Evolutionary conservation across 179 eudicot species (phyloP).

Genomic region (Kewa caespitosa): DNA sequence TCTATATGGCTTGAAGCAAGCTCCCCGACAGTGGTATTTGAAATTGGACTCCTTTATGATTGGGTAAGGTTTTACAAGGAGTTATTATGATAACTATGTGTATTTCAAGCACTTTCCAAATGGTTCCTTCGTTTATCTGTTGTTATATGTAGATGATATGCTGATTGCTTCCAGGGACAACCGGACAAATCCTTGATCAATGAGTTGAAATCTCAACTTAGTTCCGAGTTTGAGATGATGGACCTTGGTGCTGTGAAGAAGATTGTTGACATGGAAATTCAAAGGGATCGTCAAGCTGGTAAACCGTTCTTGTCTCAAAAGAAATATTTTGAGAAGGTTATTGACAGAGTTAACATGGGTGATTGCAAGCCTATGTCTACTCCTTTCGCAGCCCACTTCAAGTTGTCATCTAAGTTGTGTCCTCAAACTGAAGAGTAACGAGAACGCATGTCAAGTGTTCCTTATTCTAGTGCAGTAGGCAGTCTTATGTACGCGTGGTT

Average conservation of each 20-base stretch:
- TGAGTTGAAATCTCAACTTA: too few species aligned
- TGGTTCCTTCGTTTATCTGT: too few species aligned
- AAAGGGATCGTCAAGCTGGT: not conserved
- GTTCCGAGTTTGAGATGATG: too few species aligned
- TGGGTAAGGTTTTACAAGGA: too few species aligned
- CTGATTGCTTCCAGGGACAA: too few species aligned
- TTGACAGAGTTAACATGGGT: not conserved
- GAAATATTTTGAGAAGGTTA: not conserved
- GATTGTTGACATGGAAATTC: not conserved
- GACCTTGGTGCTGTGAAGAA: not conserved
- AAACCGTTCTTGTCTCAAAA: not conserved
- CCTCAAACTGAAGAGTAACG: too few species aligned
- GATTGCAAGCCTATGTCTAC: not conserved
- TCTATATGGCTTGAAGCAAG: not conserved
- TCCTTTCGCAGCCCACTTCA: not conserved
- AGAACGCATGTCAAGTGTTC: not conserved
- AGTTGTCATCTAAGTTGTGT: constrained; percentile 3
- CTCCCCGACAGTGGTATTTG: not conserved
- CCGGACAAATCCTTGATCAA: too few species aligned
- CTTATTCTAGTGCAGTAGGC: not conserved
- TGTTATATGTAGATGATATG: too few species aligned
- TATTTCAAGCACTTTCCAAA: not conserved
- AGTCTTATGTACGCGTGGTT: not conserved
- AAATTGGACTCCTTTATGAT: too few species aligned
- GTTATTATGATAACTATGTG: not conserved